phyloP scores from a whole-genome alignment of 2,329 filamentous ascomycete species.

The Eutypella sp. region DNA sequence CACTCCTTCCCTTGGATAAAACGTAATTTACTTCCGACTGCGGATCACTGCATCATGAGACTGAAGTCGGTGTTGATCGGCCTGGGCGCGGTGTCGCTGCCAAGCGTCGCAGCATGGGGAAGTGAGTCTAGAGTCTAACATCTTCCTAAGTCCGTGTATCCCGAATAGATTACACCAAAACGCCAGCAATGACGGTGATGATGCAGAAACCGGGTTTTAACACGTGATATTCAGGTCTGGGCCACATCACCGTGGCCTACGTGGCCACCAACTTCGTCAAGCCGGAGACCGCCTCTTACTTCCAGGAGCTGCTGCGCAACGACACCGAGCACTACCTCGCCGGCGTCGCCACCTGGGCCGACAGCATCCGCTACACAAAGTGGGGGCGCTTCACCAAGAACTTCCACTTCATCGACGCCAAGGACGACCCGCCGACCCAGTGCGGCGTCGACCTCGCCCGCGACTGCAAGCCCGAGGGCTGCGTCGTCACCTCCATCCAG shows the following conservation, averaged over 20 bases:
- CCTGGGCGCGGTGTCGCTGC: constrained; percentile 27
- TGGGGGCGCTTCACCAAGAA: constrained; percentile 57
- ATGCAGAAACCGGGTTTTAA: constrained; percentile 8
- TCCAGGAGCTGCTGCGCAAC: constrained; percentile 53
- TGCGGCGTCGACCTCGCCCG: constrained; percentile 57
- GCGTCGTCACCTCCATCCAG: constrained; percentile 55
- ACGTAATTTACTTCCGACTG: no score
- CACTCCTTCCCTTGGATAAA: no score
- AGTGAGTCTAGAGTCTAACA: constrained; percentile 27
- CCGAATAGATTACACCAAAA: no score
- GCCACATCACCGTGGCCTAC: constrained; percentile 62
- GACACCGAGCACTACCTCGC: constrained; percentile 54
- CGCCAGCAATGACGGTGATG: background rate
- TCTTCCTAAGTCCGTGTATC: no score
- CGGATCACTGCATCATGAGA: constrained; percentile 23
- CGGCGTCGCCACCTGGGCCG: constrained; percentile 62
- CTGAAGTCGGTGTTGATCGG: constrained; percentile 18
- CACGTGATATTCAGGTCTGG: constrained; percentile 42
- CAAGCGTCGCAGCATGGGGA: constrained; percentile 35
- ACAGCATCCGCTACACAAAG: constrained; percentile 59
- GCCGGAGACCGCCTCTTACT: constrained; percentile 48
- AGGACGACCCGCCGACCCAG: constrained; percentile 53
- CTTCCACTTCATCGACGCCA: constrained; percentile 67
- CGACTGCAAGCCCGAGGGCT: constrained; percentile 59
- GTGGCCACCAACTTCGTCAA: constrained; percentile 57